Conservation (phyloP, 441 rosid species). For the Hypseocharis bilobata region DNA sequence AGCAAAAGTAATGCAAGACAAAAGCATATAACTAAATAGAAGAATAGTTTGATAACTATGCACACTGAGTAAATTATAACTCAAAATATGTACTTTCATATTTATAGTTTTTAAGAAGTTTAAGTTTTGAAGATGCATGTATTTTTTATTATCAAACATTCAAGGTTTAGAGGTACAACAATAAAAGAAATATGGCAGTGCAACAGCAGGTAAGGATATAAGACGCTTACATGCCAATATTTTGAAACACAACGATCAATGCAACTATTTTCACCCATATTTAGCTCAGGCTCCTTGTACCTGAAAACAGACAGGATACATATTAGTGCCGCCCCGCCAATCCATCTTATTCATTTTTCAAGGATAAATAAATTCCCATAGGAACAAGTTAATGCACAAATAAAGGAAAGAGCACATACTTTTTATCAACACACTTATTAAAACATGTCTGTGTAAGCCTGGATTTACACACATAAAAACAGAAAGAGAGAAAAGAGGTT, state of each 20-base stretch:
- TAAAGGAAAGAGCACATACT: constrained; percentile 31
- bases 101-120: too few relatives aligned
- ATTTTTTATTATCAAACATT: too few relatives aligned
- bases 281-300: constrained; percentile 85
- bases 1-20: too few relatives aligned
- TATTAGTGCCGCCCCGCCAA: background rate
- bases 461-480: constrained; percentile 18
- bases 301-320: constrained; percentile 29
- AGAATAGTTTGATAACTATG: too few relatives aligned
- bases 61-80: too few relatives aligned
- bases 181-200: background rate
- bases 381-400: constrained; percentile 1
- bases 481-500: constrained; percentile 5
- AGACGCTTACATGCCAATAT: constrained; percentile 67
- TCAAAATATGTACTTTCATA: too few relatives aligned
- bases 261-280: constrained; percentile 98
- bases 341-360: background rate
- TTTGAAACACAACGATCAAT: constrained; percentile 93
- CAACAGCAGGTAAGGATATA: background rate
- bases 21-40: too few relatives aligned
- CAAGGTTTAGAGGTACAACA: background rate
- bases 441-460: constrained; percentile 91
- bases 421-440: constrained; percentile 79
- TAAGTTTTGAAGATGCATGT: too few relatives aligned
- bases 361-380: background rate